Evolutionary conservation across 164 flowering plant species (phyloP).

Genomic region (Chimonanthus praecox): DNA sequence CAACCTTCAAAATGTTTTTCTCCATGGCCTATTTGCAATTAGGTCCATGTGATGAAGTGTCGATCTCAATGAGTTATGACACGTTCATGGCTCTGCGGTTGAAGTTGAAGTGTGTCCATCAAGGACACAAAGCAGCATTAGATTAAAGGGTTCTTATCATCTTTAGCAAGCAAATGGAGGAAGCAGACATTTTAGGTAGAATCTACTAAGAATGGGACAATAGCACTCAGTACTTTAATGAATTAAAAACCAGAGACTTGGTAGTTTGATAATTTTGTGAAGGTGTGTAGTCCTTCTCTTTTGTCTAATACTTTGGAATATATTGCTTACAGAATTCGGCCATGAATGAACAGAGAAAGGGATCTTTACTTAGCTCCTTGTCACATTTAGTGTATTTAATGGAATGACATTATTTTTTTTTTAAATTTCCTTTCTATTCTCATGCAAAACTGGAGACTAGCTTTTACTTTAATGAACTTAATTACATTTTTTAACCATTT

Average conservation of each 20-base stretch:
- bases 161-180: constrained; percentile 7
- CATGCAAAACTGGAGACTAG: not conserved
- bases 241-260: not conserved
- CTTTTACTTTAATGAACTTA: too few relatives aligned
- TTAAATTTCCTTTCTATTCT: too few relatives aligned
- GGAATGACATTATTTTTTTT: too few relatives aligned
- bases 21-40: too few relatives aligned
- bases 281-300: constrained; percentile 11
- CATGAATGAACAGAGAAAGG: not conserved
- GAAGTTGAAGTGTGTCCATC: not conserved
- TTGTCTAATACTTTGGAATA: constrained; percentile 14
- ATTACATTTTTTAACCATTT: not conserved
- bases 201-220: constrained; percentile 12
- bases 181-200: constrained; percentile 12
- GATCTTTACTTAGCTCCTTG: not conserved
- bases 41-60: too few relatives aligned
- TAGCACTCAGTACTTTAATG: not conserved
- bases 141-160: not conserved
- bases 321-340: not conserved
- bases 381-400: not conserved
- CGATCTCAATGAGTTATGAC: too few relatives aligned
- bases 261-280: constrained; percentile 8
- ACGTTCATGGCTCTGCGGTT: too few relatives aligned
- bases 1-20: too few relatives aligned
- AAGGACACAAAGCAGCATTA: not conserved